Evolutionary conservation across 2,329 filamentous ascomycete genomes (phyloP).

Genomic region (Monosporascus sp.): DNA sequence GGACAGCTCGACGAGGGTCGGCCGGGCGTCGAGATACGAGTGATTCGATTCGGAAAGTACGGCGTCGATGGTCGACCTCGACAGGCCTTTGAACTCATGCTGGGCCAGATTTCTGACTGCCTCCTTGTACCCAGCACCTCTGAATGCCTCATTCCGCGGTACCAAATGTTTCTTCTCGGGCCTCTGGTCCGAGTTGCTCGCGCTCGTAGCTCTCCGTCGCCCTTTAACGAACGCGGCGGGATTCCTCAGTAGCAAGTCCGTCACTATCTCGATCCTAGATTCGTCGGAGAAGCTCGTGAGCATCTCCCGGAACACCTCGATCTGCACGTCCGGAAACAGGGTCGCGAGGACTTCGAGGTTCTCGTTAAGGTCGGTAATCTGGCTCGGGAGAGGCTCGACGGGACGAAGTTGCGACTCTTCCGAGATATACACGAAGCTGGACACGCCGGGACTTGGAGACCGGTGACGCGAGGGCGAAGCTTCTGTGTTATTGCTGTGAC

Average conservation of each 20-base stretch:
- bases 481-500: slow-evolving; percentile 12
- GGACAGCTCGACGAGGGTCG: slow-evolving; percentile 63
- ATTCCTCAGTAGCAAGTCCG: slow-evolving; percentile 71
- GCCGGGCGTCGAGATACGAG: slow-evolving; percentile 68
- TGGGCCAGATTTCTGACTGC: slow-evolving; percentile 65
- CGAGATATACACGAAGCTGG: slow-evolving; percentile 43
- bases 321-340: slow-evolving; percentile 75
- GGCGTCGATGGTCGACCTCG: slow-evolving; percentile 68
- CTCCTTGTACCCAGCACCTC: slow-evolving; percentile 60
- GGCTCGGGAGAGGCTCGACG: slow-evolving; percentile 47
- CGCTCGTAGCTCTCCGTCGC: slow-evolving; percentile 45
- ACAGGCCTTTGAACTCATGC: slow-evolving; percentile 71
- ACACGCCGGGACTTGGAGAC: slow-evolving; percentile 16
- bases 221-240: slow-evolving; percentile 67
- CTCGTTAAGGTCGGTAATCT: slow-evolving; percentile 66
- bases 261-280: slow-evolving; percentile 71
- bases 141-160: slow-evolving; percentile 60
- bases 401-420: slow-evolving; percentile 51
- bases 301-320: slow-evolving; percentile 80
- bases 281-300: slow-evolving; percentile 69
- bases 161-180: slow-evolving; percentile 34
- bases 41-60: slow-evolving; percentile 79
- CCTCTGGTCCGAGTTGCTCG: slow-evolving; percentile 12
- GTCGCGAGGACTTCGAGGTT: slow-evolving; percentile 64
- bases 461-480: slow-evolving; percentile 12